These are phyloP conservation scores for Aspergillus sp. DNA, from an alignment of 2,329 filamentous ascomycete genomes.

Conservation along the genomic window DNA sequence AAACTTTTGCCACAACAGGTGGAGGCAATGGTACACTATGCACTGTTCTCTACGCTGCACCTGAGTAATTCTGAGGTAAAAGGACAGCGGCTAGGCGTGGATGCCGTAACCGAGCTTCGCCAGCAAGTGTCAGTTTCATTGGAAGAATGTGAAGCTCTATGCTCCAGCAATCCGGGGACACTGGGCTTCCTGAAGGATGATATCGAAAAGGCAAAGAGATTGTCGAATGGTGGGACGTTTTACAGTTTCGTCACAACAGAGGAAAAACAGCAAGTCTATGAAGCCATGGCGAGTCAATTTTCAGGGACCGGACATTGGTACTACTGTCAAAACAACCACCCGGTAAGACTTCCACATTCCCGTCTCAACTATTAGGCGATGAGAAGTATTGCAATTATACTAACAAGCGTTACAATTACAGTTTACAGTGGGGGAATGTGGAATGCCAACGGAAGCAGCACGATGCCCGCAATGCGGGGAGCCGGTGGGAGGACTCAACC, in stretches of 20 bases:
- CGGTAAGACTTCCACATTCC: conserved; percentile 1
- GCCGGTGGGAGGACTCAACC: conserved; percentile 15
- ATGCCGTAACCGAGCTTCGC: background rate
- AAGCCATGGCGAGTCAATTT: conserved; percentile 7
- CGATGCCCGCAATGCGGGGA: conserved; percentile 21
- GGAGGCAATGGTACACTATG: conserved; percentile 2
- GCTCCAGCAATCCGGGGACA: background rate
- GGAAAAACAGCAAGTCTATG: conserved; percentile 4
- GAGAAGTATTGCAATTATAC: background rate
- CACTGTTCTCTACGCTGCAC: conserved; percentile 2
- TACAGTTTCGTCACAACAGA: conserved; percentile 4
- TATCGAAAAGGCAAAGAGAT: conserved; percentile 3
- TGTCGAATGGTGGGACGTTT: conserved; percentile 3
- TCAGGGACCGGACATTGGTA: conserved; percentile 7
- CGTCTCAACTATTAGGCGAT: background rate
- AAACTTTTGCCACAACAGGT: conserved; percentile 2
- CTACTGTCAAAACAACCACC: conserved; percentile 7
- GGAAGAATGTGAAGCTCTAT: background rate
- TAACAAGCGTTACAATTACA: background rate
- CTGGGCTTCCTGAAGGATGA: background rate
- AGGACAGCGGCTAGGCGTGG: background rate
- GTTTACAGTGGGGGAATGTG: conserved; percentile 24
- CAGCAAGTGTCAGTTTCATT: background rate
- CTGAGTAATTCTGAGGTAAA: conserved; percentile 1
- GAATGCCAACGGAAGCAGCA: conserved; percentile 22